phyloP scores from a whole-genome alignment of 139 green algal species.

The Micromonas pusilla region DNA sequence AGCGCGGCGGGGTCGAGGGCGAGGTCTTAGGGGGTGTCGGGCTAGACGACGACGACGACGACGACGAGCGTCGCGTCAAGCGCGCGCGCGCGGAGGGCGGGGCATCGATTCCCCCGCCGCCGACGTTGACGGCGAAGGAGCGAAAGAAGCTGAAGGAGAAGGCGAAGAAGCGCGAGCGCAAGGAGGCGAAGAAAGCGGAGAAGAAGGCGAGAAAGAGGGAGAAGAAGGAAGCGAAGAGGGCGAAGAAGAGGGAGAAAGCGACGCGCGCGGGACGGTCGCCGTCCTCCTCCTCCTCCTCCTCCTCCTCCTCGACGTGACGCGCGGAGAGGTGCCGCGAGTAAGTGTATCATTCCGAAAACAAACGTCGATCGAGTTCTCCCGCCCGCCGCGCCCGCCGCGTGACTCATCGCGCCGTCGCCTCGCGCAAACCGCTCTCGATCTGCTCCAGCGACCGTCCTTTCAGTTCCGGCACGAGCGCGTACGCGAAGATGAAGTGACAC shows the following conservation, averaged over 20 bases:
- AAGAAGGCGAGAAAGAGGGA: not conserved
- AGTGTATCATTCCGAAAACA: not conserved
- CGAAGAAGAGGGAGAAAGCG: not conserved
- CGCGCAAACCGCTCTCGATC: too few relatives aligned
- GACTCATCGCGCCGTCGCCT: too few relatives aligned
- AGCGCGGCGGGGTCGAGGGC: slow-evolving; percentile 8
- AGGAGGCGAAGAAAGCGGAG: not conserved
- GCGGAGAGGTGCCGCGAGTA: not conserved
- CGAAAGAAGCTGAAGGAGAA: slow-evolving; percentile 10
- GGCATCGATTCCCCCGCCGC: too few relatives aligned
- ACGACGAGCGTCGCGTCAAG: not conserved
- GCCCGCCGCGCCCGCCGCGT: too few relatives aligned
- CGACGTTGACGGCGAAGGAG: slow-evolving; percentile 1
- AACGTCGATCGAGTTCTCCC: too few relatives aligned
- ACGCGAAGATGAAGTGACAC: too few relatives aligned
- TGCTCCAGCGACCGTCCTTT: too few relatives aligned
- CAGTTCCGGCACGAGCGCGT: too few relatives aligned
- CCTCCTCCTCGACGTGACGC: not conserved
- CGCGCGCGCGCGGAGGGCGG: not conserved
- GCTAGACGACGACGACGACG: not conserved
- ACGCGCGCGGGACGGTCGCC: not conserved
- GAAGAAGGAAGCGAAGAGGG: slow-evolving; percentile 4
- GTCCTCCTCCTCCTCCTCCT: not conserved
- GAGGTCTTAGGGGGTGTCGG: slow-evolving; percentile 25
- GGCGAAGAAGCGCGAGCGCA: not conserved